Evolutionary conservation across 2,329 filamentous ascomycete species (phyloP), one percentile per base, ranked within the genome.

Genomic region (Thielaviopsis ethacetica): DNA sequence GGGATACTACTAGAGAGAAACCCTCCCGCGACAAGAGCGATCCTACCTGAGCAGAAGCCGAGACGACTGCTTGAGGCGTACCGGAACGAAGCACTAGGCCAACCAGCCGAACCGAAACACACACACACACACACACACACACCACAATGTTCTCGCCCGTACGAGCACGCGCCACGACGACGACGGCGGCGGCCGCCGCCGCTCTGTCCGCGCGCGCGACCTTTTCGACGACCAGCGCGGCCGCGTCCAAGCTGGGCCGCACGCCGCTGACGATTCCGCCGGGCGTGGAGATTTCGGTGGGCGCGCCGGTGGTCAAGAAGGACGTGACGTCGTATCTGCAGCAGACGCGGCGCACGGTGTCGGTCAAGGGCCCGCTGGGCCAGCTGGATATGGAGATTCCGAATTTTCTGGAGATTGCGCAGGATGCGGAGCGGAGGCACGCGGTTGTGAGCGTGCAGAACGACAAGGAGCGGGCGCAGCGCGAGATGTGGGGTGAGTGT

Each of bases 401-500:
- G 1, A 76, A 83, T 1, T 98, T 87, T 69, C 73, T 97, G 59
- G 80, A 75, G 41, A 76, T 97, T 62, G 74, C 82, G 59, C 80
- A 86, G 64, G 85, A 95, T 67, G 69, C 74, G 21, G 77, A 77
- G 56, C 72, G 76, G 27, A 76, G 79, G 64, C 86, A 84, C 67
- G 81, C 84, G 12, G 76, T 76, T 34, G 73, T 98, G 64, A 81
- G 76, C 59, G 82, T 98, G 12, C 71, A 84, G 67, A 80, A 97
- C 71, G 71, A 76, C 19, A 73, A 81, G 19, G 71, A 82, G 57
- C 84, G 84, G 73, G 77, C 87, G 63, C 91, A 97, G 72, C 84
- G 85, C 68, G 87, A 87, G 71, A 97, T 97, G 91, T 97, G 93
- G 93, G 93, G 91, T 95, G 65, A 58, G 71, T 70, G 59, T 62